A percentile compares a stretch with the other conserved stretches of the same genome.
Conservation (phyloP, 345 rosid species). For the Heritiera fomes region DNA sequence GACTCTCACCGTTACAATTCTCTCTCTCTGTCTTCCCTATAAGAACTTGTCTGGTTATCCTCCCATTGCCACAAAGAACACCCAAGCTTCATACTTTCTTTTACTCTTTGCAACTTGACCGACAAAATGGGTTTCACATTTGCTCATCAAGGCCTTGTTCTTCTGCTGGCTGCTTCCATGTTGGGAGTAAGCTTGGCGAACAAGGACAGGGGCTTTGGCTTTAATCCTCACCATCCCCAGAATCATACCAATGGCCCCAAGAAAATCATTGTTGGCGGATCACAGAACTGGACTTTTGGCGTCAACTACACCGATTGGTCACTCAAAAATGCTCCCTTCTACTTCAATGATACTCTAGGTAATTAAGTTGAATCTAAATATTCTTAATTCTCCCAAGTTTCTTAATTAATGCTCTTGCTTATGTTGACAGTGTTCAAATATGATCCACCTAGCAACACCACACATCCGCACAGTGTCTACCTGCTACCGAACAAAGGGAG, state of each 20-base stretch:
- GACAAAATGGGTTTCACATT: slow-evolving; percentile 4
- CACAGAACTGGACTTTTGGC: slow-evolving; percentile 66
- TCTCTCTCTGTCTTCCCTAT: neutral
- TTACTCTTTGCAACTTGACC: neutral
- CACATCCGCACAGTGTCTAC: slow-evolving; percentile 65
- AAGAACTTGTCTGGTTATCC: neutral
- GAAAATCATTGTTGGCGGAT: slow-evolving; percentile 63
- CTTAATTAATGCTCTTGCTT: neutral
- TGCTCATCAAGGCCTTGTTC: slow-evolving; percentile 5
- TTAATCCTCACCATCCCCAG: neutral
- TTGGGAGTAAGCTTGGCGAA: slow-evolving; percentile 16
- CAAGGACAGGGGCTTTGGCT: slow-evolving; percentile 12
- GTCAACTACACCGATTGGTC: slow-evolving; percentile 67
- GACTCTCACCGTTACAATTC: neutral
- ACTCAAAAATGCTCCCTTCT: slow-evolving; percentile 52
- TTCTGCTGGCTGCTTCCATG: neutral
- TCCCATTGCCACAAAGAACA: neutral
- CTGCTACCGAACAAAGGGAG: slow-evolving; percentile 49
- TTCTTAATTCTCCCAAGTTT: neutral
- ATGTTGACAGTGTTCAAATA: slow-evolving; percentile 65
- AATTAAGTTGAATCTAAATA: neutral
- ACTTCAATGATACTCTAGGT: slow-evolving; percentile 66
- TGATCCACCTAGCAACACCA: slow-evolving; percentile 52
- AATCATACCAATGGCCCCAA: slow-evolving; percentile 4
- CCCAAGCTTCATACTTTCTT: neutral